Percentiles rank a stretch among this genome's conserved stretches.
phyloP scores from a whole-genome alignment of 2,329 filamentous ascomycete genomes.

The Pseudocercospora eumusae region DNA sequence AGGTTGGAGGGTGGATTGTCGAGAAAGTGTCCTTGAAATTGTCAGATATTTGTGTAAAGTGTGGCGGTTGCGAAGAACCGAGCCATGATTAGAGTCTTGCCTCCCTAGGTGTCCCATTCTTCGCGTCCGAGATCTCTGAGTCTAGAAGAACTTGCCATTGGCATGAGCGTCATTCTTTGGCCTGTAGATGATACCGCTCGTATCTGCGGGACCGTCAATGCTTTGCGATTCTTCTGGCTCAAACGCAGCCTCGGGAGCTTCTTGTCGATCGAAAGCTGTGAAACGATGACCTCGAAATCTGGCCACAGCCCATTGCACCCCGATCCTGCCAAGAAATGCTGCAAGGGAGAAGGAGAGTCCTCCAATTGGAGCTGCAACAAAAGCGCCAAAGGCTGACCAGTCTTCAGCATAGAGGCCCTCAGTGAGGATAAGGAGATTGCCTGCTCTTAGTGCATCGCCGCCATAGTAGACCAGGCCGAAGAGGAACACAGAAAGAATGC shows the following conservation, averaged over 20 bases:
- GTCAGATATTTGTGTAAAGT: not conserved
- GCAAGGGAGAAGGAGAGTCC: conserved; percentile 70
- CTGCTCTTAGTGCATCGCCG: conserved; percentile 63
- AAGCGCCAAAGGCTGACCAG: conserved; percentile 81
- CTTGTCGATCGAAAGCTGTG: conserved; percentile 64
- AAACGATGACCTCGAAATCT: conserved; percentile 64
- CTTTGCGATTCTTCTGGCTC: conserved; percentile 20
- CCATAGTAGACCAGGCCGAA: conserved; percentile 75
- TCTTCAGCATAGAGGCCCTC: conserved; percentile 73
- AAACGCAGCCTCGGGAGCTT: conserved; percentile 21
- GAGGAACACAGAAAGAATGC: conserved; percentile 76
- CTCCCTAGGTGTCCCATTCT: not conserved
- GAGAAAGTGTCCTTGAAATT: not conserved
- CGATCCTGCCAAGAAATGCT: conserved; percentile 62
- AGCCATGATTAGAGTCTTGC: not conserved
- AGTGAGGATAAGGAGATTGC: conserved; percentile 69
- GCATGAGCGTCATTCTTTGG: not conserved
- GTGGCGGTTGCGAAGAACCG: not conserved
- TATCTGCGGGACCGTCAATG: conserved; percentile 14
- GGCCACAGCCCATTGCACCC: conserved; percentile 59
- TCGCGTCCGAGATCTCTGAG: too few relatives aligned
- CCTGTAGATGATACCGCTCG: not conserved
- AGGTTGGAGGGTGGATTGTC: not conserved
- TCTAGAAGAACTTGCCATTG: conserved; percentile 2
- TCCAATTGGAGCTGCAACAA: conserved; percentile 75